Conservation (phyloP, 78 protist genomes). For the Protostelium mycophagum region DNA sequence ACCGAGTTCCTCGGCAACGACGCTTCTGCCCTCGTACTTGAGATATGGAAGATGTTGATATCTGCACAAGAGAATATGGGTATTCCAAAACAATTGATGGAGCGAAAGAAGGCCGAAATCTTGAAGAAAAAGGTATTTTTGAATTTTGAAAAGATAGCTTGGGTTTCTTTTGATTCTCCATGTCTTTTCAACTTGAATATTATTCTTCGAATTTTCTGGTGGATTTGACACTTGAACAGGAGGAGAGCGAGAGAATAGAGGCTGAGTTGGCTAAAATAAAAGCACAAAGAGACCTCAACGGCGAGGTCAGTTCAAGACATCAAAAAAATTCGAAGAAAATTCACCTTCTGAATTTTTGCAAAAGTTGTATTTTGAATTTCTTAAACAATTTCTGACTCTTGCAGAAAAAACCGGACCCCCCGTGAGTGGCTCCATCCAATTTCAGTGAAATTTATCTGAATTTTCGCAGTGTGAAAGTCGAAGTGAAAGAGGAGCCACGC, state of each 20-base stretch:
- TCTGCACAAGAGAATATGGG: conserved; percentile 44
- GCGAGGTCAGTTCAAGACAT: too few relatives aligned
- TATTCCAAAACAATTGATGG: conserved; percentile 59
- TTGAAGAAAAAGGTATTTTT: conserved; percentile 43
- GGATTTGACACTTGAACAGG: conserved; percentile 26
- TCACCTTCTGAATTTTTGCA: neutral
- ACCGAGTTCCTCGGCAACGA: conserved; percentile 74
- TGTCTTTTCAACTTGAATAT: too few relatives aligned
- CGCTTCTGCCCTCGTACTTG: conserved; percentile 62
- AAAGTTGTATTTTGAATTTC: too few relatives aligned
- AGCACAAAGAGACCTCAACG: neutral
- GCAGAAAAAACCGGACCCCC: neutral
- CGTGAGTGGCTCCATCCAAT: neutral
- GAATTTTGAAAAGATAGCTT: too few relatives aligned
- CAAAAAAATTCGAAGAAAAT: too few relatives aligned
- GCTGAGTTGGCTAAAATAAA: neutral
- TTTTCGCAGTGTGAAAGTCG: neutral
- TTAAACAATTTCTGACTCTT: too few relatives aligned
- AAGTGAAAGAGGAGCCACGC: neutral
- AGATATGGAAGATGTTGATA: conserved; percentile 68
- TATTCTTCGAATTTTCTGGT: conserved; percentile 2
- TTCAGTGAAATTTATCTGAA: neutral
- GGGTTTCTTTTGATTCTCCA: too few relatives aligned
- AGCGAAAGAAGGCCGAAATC: conserved; percentile 36
- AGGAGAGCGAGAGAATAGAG: conserved; percentile 15